Base-by-base conservation (phyloP, 2,329 filamentous ascomycete species). In the Samsoniella hepiali region DNA sequence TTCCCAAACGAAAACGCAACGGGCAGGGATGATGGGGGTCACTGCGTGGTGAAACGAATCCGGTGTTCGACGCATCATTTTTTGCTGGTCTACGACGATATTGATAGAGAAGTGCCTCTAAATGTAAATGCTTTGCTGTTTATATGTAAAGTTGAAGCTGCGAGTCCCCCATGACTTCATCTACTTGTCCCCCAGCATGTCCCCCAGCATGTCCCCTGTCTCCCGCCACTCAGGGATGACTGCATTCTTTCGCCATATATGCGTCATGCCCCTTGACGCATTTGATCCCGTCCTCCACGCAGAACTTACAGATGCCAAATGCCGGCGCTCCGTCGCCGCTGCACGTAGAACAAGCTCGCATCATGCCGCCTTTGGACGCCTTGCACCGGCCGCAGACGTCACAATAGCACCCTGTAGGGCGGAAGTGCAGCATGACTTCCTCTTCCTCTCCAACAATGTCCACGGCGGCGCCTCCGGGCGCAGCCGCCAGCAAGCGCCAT, bases 401-500 rank as follows among this genome's bases (percentile, higher is more conserved):
- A 13, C 54, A 57, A 10, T 31, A 17, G 38, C 54, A 57, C 8
- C 9, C 11, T 7, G 15, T 40, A 2, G 17, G 10, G 2, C 10
- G 6, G 13, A 40, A 40, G 15, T n/a, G 51, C 32, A 36, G 22
- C 51, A 54, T 36, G 27, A 8, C 9, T 1, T 32, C 17, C 13
- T 53, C 51, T 7, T 17, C 32, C n/a, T 53, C 54, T 5, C 31
- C 38, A 13, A 57, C 10, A 29, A 45, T 29, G 54, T 57, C 54
- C 6, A 31, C 27, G 2, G n/a, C 11, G n/a, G 54, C 38, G 15
- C 36, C 36, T 13, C 32, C 40, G 10, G 3, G 10, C 22, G 54
- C 32, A 38, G 27, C 54, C 4, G 54, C 54, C 40, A 57, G 27
- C 34, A 57, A n/a, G n/a, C 40, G 54, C 54, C 54, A 57, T 22